Conservation (phyloP, 805 yeast genomes). For the Wickerhamomyces chambardii region DNA sequence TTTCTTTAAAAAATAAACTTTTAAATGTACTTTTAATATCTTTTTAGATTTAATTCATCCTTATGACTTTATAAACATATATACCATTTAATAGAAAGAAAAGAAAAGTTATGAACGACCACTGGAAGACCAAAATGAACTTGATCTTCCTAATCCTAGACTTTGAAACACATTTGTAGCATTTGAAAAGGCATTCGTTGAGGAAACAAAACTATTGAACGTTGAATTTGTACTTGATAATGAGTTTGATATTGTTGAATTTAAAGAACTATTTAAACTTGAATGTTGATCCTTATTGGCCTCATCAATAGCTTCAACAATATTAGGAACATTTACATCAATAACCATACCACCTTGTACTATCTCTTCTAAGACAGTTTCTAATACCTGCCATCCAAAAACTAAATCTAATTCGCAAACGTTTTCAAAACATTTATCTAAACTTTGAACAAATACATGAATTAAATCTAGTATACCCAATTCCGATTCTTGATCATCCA, state of each 20-base stretch:
- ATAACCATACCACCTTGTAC: conserved; percentile 98
- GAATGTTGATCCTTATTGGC: conserved; percentile 26
- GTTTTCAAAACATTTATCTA: conserved; percentile 87
- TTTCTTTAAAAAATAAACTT: no score
- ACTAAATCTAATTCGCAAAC: conserved; percentile 95
- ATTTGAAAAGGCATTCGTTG: conserved; percentile 19
- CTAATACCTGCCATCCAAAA: conserved; percentile 97
- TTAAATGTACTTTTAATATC: no score
- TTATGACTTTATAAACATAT: no score
- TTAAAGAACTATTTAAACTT: no score
- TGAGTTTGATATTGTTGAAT: conserved; percentile 8
- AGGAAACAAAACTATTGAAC: conserved; percentile 8
- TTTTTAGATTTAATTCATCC: no score
- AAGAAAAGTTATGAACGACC: background rate
- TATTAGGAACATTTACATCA: conserved; percentile 76
- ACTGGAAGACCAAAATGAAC: background rate
- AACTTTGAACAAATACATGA: conserved; percentile 93
- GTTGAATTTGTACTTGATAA: conserved; percentile 5
- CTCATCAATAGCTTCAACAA: conserved; percentile 75
- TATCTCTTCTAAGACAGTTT: conserved; percentile 84
- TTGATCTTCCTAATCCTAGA: background rate
- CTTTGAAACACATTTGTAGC: conserved; percentile 16
- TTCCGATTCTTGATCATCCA: conserved; percentile 93
- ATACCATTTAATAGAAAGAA: no score
- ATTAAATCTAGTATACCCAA: conserved; percentile 88